phyloP scores from a whole-genome alignment of 2,329 filamentous ascomycete genomes.

The Arthrobotrys sinensis region DNA sequence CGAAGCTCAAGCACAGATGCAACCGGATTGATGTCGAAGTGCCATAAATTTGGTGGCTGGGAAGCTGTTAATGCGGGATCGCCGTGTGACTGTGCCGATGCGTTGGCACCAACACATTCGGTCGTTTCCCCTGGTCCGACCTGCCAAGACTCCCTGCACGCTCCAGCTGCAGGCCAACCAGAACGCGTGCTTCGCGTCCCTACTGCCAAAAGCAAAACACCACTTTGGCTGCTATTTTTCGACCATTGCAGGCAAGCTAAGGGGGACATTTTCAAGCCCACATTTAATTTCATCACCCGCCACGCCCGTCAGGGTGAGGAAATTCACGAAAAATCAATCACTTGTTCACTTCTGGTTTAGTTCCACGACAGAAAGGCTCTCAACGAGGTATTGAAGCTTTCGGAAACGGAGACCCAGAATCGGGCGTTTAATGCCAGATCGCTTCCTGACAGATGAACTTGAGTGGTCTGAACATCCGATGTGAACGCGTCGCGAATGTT shows the following conservation, averaged over 20 bases:
- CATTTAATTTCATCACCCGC: constrained; percentile 34
- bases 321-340: constrained; percentile 41
- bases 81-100: constrained; percentile 56
- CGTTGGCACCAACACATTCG: constrained; percentile 60
- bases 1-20: neutral
- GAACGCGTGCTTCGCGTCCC: constrained; percentile 38
- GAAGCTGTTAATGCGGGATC: constrained; percentile 14
- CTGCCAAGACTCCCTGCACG: constrained; percentile 25
- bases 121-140: constrained; percentile 39
- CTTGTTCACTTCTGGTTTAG: constrained; percentile 45
- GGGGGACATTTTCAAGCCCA: constrained; percentile 17
- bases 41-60: constrained; percentile 38
- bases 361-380: neutral
- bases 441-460: constrained; percentile 41
- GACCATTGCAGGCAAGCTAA: neutral
- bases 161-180: constrained; percentile 29
- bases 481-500: constrained; percentile 49
- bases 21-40: constrained; percentile 3
- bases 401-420: constrained; percentile 5
- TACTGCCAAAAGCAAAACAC: constrained; percentile 43
- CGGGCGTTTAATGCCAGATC: constrained; percentile 37
- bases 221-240: constrained; percentile 30
- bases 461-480: constrained; percentile 24
- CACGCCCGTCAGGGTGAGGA: constrained; percentile 44
- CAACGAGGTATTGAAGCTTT: constrained; percentile 27